A percentile compares a stretch with the other conserved stretches of the same genome.
These are phyloP conservation scores for Larix sibirica DNA, from an alignment of 83 land plant species.

Conservation along the genomic window DNA sequence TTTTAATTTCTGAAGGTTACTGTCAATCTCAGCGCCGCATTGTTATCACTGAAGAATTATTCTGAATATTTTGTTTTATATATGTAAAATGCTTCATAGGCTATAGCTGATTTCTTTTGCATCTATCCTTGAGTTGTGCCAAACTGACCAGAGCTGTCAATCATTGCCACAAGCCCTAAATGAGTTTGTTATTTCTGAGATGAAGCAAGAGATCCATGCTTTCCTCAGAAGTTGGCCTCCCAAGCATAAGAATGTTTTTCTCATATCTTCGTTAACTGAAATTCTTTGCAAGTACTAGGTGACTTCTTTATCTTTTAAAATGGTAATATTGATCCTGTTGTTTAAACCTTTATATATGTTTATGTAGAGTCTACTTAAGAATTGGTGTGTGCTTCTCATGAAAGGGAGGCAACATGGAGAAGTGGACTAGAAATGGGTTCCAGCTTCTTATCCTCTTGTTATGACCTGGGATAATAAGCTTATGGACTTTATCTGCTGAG, in stretches of 20 bases:
- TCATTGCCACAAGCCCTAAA: background rate
- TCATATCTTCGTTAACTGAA: background rate
- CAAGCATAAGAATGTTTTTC: background rate
- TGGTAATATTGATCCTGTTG: background rate
- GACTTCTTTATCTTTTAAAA: background rate
- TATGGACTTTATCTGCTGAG: background rate
- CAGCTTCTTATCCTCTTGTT: background rate
- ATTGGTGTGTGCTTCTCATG: background rate
- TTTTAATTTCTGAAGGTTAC: no score
- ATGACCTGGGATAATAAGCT: background rate
- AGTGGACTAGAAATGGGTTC: background rate
- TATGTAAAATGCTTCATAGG: no score
- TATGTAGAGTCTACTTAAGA: background rate
- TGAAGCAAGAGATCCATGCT: background rate
- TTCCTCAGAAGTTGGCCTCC: background rate
- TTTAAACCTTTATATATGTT: background rate
- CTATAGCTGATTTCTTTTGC: no score
- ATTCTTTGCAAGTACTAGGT: no score
- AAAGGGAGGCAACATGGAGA: background rate
- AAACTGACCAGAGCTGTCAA: background rate
- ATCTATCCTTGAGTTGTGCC: background rate
- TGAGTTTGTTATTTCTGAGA: background rate
- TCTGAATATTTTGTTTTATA: no score
- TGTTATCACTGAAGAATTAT: no score
- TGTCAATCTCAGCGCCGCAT: no score